Percentiles rank a stretch among this genome's conserved stretches.
Conservation (phyloP, 495 filamentous ascomycete species). For the Oleoguttula mirabilis region DNA sequence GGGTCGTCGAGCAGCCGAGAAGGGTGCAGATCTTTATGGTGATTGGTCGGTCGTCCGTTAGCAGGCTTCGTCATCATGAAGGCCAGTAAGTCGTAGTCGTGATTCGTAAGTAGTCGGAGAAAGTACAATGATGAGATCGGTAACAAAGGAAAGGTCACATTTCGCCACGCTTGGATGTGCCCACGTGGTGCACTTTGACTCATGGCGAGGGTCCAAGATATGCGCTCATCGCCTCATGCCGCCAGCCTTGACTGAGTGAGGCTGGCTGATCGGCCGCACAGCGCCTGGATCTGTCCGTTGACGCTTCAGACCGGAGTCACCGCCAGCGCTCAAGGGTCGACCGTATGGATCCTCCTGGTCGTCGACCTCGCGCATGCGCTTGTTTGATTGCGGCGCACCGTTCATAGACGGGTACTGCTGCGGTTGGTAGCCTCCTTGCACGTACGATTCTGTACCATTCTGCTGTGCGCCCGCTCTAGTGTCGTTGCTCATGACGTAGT, state of each 20-base stretch:
- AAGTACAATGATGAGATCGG: slow-evolving; percentile 8
- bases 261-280: slow-evolving; percentile 16
- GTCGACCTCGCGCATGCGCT: slow-evolving; percentile 62
- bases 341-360: slow-evolving; percentile 63
- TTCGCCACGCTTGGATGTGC: too few relatives aligned
- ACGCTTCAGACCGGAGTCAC: slow-evolving; percentile 59
- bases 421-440: slow-evolving; percentile 45
- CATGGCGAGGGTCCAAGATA: too few relatives aligned
- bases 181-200: too few relatives aligned
- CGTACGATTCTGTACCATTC: slow-evolving; percentile 52
- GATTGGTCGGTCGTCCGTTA: too few relatives aligned
- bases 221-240: slow-evolving; percentile 16
- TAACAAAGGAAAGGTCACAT: slow-evolving; percentile 9
- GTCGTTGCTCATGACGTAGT: slow-evolving; percentile 74
- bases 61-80: slow-evolving; percentile 15
- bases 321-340: slow-evolving; percentile 48
- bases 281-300: slow-evolving; percentile 26
- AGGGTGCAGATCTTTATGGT: too few relatives aligned
- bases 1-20: too few relatives aligned
- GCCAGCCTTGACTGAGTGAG: slow-evolving; percentile 17
- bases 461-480: slow-evolving; percentile 51
- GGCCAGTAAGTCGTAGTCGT: slow-evolving; percentile 19
- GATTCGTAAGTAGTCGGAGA: slow-evolving; percentile 13
- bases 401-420: slow-evolving; percentile 54
- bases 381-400: slow-evolving; percentile 52